phyloP scores from a whole-genome alignment of 495 filamentous ascomycete genomes.

The Hyaloscypha finlandica region DNA sequence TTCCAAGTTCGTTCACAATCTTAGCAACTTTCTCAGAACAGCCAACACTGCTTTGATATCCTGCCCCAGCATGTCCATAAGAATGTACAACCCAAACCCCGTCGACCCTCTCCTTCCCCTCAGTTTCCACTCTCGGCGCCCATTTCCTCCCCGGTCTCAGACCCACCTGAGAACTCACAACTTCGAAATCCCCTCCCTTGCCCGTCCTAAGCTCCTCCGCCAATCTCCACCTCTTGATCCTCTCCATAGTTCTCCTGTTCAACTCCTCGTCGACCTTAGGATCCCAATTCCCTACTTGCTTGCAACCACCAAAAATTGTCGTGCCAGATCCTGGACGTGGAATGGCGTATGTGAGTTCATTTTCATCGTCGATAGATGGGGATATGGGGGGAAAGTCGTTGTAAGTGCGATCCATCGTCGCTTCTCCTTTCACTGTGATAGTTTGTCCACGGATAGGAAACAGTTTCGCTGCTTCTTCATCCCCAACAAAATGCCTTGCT shows the following conservation, averaged over 20 bases:
- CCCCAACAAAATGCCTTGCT: slow-evolving; percentile 17
- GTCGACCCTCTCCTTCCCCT: slow-evolving; percentile 15
- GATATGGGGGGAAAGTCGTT: background rate
- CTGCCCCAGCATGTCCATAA: slow-evolving; percentile 31
- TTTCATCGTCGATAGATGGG: background rate
- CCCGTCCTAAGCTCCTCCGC: slow-evolving; percentile 20
- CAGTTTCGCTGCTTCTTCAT: slow-evolving; percentile 21
- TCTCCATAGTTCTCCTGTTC: slow-evolving; percentile 21
- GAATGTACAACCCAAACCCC: slow-evolving; percentile 24
- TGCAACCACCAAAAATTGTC: slow-evolving; percentile 31
- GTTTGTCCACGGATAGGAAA: slow-evolving; percentile 29
- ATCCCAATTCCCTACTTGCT: slow-evolving; percentile 23
- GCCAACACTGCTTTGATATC: slow-evolving; percentile 31
- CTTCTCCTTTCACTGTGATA: slow-evolving; percentile 28
- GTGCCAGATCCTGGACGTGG: slow-evolving; percentile 33
- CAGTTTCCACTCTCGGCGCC: slow-evolving; percentile 26
- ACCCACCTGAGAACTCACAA: slow-evolving; percentile 25
- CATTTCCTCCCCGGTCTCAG: slow-evolving; percentile 27
- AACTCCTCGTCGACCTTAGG: slow-evolving; percentile 16
- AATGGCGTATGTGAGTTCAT: slow-evolving; percentile 22
- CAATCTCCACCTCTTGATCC: slow-evolving; percentile 8
- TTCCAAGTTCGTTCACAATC: slow-evolving; percentile 3
- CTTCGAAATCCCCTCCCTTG: slow-evolving; percentile 13
- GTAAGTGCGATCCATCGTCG: slow-evolving; percentile 13
- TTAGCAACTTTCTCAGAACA: slow-evolving; percentile 22